phyloP scores from a whole-genome alignment of 2,329 filamentous ascomycete genomes.

The Calonectria pauciramosa region DNA sequence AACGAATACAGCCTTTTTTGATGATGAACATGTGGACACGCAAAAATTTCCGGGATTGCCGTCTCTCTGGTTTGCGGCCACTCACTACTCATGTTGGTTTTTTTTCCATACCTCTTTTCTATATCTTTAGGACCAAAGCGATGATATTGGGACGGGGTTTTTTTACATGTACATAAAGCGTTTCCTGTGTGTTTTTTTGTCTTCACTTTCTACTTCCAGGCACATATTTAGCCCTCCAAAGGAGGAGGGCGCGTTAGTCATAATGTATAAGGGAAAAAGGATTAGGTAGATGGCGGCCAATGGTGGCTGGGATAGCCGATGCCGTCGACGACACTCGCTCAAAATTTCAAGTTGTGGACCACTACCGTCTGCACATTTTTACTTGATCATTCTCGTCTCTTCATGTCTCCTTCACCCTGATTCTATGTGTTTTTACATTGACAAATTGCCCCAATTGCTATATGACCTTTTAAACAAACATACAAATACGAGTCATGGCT shows the following conservation, averaged over 20 bases:
- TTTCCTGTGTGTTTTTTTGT: not conserved
- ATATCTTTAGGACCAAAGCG: conserved; percentile 15
- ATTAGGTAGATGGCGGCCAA: not conserved
- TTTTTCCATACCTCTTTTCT: not conserved
- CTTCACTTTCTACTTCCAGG: conserved; percentile 2
- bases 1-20: too few relatives aligned
- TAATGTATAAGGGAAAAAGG: conserved; percentile 25
- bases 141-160: conserved; percentile 5
- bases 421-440: not conserved
- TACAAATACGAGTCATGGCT: not conserved
- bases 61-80: not conserved
- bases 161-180: conserved; percentile 11
- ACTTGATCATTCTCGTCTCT: not conserved
- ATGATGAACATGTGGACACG: conserved; percentile 6
- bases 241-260: conserved; percentile 1
- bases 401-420: not conserved
- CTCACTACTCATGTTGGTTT: conserved; percentile 12
- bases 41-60: not conserved
- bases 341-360: not conserved
- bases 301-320: conserved; percentile 3
- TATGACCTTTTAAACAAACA: not conserved
- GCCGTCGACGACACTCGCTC: conserved; percentile 18
- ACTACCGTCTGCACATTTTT: not conserved
- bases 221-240: conserved; percentile 9
- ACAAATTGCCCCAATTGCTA: not conserved